Conservation (phyloP, 2,329 filamentous ascomycete genomes). For the Trichoderma hamatum region DNA sequence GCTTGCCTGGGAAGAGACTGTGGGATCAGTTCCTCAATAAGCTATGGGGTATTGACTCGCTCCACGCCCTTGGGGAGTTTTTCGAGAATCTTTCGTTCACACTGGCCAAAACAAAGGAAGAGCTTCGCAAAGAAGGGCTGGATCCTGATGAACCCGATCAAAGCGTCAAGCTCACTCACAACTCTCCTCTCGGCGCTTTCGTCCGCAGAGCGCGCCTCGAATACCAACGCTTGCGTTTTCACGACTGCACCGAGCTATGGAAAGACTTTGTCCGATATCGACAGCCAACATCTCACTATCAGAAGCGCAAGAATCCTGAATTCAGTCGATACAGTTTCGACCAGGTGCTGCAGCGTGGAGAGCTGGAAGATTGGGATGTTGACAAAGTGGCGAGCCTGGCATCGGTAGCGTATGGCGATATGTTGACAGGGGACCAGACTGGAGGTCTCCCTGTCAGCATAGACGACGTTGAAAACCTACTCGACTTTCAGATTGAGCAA, state of each 20-base stretch:
- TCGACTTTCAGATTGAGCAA: constrained; percentile 87
- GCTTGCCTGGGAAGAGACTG: constrained; percentile 75
- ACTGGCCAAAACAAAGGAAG: constrained; percentile 64
- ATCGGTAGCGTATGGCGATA: constrained; percentile 55
- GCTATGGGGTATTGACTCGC: constrained; percentile 81
- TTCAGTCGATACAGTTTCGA: constrained; percentile 62
- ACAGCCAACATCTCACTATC: constrained; percentile 68
- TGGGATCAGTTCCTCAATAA: constrained; percentile 83
- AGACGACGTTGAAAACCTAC: constrained; percentile 76
- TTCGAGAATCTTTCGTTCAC: constrained; percentile 63
- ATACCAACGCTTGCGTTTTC: constrained; percentile 77
- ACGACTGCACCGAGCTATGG: constrained; percentile 79
- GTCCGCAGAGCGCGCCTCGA: constrained; percentile 77
- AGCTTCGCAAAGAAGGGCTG: constrained; percentile 53
- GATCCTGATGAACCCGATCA: constrained; percentile 50
- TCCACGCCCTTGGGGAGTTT: constrained; percentile 79
- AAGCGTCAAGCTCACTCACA: constrained; percentile 65
- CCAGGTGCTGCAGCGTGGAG: constrained; percentile 54
- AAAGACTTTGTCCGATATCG: constrained; percentile 79
- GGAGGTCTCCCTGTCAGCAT: constrained; percentile 63
- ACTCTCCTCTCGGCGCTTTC: constrained; percentile 80
- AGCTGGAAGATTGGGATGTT: constrained; percentile 52
- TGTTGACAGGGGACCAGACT: constrained; percentile 49
- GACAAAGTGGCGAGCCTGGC: constrained; percentile 50
- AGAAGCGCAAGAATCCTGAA: constrained; percentile 64